Evolutionary conservation across 345 rosid species (phyloP).

Genomic region (Punica granatum): DNA sequence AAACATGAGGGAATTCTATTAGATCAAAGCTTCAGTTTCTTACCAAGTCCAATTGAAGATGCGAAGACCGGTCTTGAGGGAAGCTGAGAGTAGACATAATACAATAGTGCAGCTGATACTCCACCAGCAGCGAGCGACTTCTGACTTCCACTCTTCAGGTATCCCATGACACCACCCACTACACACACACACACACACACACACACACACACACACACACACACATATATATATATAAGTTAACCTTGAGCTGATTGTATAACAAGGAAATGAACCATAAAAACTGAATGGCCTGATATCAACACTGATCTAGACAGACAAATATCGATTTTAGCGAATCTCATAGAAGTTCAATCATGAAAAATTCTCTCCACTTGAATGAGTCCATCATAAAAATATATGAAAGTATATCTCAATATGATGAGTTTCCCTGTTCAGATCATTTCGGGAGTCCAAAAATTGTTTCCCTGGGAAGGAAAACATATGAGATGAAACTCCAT

Average conservation of each 20-base stretch:
- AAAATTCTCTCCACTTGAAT: background rate
- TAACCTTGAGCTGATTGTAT: background rate
- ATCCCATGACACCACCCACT: slow-evolving; percentile 78
- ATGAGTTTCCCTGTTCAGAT: too few relatives aligned
- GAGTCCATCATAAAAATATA: background rate
- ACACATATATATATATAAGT: too few relatives aligned
- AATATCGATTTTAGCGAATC: background rate
- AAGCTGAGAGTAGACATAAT: slow-evolving; percentile 63
- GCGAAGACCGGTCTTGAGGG: slow-evolving; percentile 69
- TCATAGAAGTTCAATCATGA: background rate
- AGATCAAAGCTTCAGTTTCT: slow-evolving; percentile 7
- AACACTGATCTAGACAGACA: background rate
- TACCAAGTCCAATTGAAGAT: slow-evolving; percentile 79
- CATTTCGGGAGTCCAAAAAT: too few relatives aligned
- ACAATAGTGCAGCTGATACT: slow-evolving; percentile 53
- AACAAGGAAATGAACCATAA: background rate
- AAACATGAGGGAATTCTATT: background rate
- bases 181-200: too few relatives aligned
- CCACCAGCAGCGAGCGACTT: slow-evolving; percentile 78
- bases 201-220: too few relatives aligned
- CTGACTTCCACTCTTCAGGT: slow-evolving; percentile 81
- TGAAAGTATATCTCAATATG: too few relatives aligned
- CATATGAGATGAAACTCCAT: background rate
- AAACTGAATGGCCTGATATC: background rate
- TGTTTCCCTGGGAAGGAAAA: too few relatives aligned